Evolutionary conservation across 768 basidiomycete species (phyloP), one percentile per base, ranked within the genome.

Genomic region (Chalciporus sphaerocephalus): DNA sequence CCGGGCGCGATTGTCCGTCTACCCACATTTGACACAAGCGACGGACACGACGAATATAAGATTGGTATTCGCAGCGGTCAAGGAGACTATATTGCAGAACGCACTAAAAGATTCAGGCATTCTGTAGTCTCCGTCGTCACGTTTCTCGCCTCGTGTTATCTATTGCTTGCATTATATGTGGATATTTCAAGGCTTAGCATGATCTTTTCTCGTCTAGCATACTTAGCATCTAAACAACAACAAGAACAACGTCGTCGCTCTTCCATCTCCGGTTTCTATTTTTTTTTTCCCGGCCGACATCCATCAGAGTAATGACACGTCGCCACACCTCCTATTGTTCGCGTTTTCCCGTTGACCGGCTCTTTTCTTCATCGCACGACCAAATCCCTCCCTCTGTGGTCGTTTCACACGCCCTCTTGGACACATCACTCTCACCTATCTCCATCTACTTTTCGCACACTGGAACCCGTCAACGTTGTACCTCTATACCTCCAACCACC

Each of bases 31-130:
- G 45, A 92, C 90, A 7, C 87, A 92, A 64, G 91, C 91, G 23
- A 93, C 89, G 22, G 91, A 93, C 64, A 92, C 90, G 20, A 80
- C 79, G 4, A 92, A 92, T 60, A 85, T 92, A 43, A 69, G 76
- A 40, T 70, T 92, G 1, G 87, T 92, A 15, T 92, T 93, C 50
- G 87, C 87, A 0, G 88, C 88, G 0, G 88, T 92, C 37, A 92
- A 92, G 68, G 92, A 94, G 68, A 93, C 92, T n/a, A 92, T 94
- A 44, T 62, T 93, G 44, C 87, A 90, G 67, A 92, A 92, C 60
- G 90, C 90, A 3, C 69, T 92, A 6, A 81, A 86, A 60, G 90
- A 92, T 56, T 86, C 83, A 0, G 90, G 90, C 46, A 91, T 92
- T 56, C 78, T 93, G 60, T 83, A 68, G 56, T 30, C 6, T 36